Base-by-base conservation (phyloP, 306 rosid species). In the Prunus padus region DNA sequence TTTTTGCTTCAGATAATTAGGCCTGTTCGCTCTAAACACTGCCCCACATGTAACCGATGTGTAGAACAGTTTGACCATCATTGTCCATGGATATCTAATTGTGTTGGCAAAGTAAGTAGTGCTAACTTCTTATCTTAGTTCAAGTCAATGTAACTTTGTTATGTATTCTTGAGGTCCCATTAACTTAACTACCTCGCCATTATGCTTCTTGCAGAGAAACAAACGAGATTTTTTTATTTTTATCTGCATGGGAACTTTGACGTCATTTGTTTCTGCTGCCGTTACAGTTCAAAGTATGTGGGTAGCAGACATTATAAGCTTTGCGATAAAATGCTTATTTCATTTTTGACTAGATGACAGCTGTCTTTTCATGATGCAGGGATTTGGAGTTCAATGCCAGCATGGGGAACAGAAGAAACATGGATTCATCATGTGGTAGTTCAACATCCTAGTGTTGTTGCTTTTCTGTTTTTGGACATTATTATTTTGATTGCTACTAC, bases 11-110 rank as follows among this genome's bases (percentile, higher is more conserved):
- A 95, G 98, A 89, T 95, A 81, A 84, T 95, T 76, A 90, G 98
- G 81, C 93, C 98, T 33, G 85, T 92, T 64, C 97, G 98, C 77
- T 91, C 97, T 45, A 95, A 90, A 89, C 98, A 95, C 85, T 95
- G 98, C 76, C 87, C 98, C 77, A 85, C 92, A 15, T 95, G 98
- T 85, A 92, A 92, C 50, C 86, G 92, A 73, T 95, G 98, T 47
- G 96, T 95, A 72, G 97, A 92, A 71, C 98, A 95, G 88, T 95
- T 95, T 74, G 98, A 95, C 83, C 98, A 92, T 82, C 98, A 95
- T 62, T 95, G 98, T 83, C 98, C 98, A 5, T 95, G 98, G 98
- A 95, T 95, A 85, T 95, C 98, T 82, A 95, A 90, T 82, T 95
- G 98, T 77, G 98, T 92, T 80, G 98, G 98, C 74, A 95, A 89